Evolutionary conservation across 1,139 yeast species (phyloP).

Genomic region (Debaryomyces coudertii): DNA sequence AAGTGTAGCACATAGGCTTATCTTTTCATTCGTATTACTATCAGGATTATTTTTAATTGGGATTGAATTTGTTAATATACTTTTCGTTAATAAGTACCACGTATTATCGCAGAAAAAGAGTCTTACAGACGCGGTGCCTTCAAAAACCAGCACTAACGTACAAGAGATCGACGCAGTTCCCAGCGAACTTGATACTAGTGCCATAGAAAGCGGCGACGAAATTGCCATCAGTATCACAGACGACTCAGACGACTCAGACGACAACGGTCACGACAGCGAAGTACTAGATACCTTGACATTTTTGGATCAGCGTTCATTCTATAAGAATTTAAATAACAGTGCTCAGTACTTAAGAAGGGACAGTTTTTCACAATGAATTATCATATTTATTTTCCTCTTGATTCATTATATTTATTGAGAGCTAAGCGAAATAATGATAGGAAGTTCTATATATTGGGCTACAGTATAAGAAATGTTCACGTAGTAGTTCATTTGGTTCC

Average conservation of each 20-base stretch:
- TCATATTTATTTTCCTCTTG: conserved; percentile 43
- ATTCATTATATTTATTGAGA: conserved; percentile 22
- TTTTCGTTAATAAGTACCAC: not conserved
- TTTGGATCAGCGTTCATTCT: conserved; percentile 31
- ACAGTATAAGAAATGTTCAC: conserved; percentile 25
- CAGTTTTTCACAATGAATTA: conserved; percentile 36
- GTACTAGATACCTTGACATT: conserved; percentile 14
- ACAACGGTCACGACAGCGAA: conserved; percentile 12
- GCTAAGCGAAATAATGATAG: conserved; percentile 10
- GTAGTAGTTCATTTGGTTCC: conserved; percentile 28
- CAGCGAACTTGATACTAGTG: not conserved
- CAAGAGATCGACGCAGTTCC: not conserved
- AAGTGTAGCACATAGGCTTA: not conserved
- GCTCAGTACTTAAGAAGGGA: conserved; percentile 49
- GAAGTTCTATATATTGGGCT: conserved; percentile 30
- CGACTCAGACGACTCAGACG: conserved; percentile 6
- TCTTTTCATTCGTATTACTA: not conserved
- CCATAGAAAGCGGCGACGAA: conserved; percentile 4
- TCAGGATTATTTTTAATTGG: not conserved
- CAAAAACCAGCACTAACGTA: not conserved
- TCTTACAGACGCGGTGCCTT: not conserved
- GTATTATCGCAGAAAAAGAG: not conserved
- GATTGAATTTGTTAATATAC: not conserved
- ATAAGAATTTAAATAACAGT: conserved; percentile 43
- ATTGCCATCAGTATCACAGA: not conserved